A percentile compares a stretch with the other conserved stretches of the same genome.
Evolutionary conservation across 352 stramenopile genomes (phyloP).

Genomic region (Phytopythium montanum): DNA sequence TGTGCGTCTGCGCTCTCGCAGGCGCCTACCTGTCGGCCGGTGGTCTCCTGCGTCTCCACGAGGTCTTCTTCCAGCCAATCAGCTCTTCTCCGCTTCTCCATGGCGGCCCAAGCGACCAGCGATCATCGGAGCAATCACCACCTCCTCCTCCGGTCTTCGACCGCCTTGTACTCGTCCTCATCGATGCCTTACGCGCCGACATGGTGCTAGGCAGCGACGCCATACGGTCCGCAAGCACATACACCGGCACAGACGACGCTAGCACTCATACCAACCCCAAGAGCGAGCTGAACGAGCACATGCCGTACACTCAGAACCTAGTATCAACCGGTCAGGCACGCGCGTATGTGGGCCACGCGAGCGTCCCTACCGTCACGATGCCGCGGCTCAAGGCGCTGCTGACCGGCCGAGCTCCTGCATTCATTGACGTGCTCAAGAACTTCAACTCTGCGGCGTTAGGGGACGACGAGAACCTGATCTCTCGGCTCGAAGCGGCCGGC

Average conservation of each 20-base stretch:
- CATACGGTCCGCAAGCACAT: conserved; percentile 23
- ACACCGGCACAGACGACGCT: not conserved
- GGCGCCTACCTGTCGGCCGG: conserved; percentile 49
- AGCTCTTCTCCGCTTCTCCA: not conserved
- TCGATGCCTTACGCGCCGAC: conserved; percentile 84
- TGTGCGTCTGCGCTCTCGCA: conserved; percentile 32
- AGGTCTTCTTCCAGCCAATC: conserved; percentile 38
- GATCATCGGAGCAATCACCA: not conserved
- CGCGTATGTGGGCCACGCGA: conserved; percentile 76
- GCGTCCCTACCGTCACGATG: conserved; percentile 88
- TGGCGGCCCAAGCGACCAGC: conserved; percentile 3
- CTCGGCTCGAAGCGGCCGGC: conserved; percentile 38
- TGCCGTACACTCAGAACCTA: conserved; percentile 60
- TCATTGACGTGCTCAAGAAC: conserved; percentile 91
- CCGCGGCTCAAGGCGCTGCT: conserved; percentile 84
- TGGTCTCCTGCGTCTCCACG: conserved; percentile 51
- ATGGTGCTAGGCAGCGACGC: conserved; percentile 76
- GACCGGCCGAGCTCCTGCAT: conserved; percentile 79
- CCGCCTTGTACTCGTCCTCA: conserved; percentile 81
- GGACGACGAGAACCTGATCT: conserved; percentile 68
- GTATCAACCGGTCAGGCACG: conserved; percentile 46
- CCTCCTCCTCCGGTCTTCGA: conserved; percentile 39
- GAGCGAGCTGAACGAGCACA: conserved; percentile 56
- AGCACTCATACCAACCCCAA: not conserved
- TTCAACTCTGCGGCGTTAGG: conserved; percentile 83